A percentile compares a stretch with the other conserved stretches of the same genome.
Conservation (phyloP, 495 filamentous ascomycete species). For the Xylaria intraflava region DNA sequence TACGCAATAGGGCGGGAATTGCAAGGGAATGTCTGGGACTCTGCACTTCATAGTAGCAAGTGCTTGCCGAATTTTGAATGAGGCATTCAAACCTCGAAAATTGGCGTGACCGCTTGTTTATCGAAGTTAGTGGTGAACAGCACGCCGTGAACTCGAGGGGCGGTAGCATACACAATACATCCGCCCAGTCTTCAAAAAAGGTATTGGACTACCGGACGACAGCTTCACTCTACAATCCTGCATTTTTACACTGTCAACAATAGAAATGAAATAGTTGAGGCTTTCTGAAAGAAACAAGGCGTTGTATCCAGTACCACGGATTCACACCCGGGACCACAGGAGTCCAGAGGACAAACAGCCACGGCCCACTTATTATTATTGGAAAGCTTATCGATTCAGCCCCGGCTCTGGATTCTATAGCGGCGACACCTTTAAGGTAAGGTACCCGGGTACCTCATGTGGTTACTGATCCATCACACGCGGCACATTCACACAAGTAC, state of each 20-base stretch:
- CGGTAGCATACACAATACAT: too few relatives aligned
- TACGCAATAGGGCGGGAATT: background rate
- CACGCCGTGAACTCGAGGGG: background rate
- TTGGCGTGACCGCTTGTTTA: background rate
- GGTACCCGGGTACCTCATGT: too few relatives aligned
- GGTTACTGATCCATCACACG: too few relatives aligned
- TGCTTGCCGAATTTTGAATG: background rate
- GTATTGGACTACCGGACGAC: background rate
- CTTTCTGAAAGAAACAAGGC: background rate
- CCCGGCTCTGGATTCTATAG: background rate
- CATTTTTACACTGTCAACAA: background rate
- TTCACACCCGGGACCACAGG: conserved; percentile 8
- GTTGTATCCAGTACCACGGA: conserved; percentile 11
- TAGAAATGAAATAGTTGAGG: background rate
- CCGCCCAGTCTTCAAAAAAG: background rate
- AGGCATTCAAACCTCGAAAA: conserved; percentile 3
- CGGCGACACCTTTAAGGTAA: too few relatives aligned
- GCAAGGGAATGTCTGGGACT: background rate
- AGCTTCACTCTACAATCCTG: background rate
- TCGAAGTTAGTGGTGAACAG: conserved; percentile 5
- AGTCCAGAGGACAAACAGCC: background rate
- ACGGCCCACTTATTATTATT: background rate
- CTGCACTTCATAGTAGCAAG: too few relatives aligned
- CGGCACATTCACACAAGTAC: too few relatives aligned
- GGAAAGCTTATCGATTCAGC: background rate